Base-by-base conservation (phyloP, 495 filamentous ascomycete genomes). In the Penicillium cinerascens region DNA sequence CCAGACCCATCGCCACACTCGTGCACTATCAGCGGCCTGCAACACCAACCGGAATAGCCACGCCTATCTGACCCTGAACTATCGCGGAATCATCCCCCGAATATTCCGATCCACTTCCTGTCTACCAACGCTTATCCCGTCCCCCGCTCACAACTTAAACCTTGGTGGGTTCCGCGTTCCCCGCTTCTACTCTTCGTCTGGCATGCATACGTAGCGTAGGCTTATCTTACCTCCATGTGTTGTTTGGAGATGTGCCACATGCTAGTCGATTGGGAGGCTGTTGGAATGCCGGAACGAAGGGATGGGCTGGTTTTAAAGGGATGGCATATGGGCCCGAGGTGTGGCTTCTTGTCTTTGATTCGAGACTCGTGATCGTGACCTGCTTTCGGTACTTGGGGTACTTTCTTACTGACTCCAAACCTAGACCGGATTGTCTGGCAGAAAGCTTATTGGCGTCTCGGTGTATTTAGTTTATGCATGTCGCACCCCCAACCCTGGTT, bases 11-110 rank as follows among this genome's bases (percentile, higher is more conserved):
- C 16, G 18, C 37, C 37, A 39, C n/a, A 39, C n/a, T 17, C 37
- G 16, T 17, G 37, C 7, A 8, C 18, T 39, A 39, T 39, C 37
- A 17, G 16, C 37, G 16, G n/a, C 18, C 37, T 39, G 11, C 44
- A 18, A 49, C 47, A 27, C 52, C 52, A 55, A 55, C 52, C 52
- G 20, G 41, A 55, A 45, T 29, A 11, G 25, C 13, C 13, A 49
- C 23, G 16, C 47, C 47, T 55, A 55, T 55, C 52, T 33, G 29
- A 33, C 8, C 11, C 29, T 10, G 29, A 33, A 10, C 13, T 13
- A 33, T 33, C 27, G 29, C 29, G 10, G 29, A 33, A 33, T 33
- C 11, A 11, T 8, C 11, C 7, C 26, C 7, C 29, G 9, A 13
- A 33, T 8, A 1, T 33, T 33, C 8, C 29, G 7, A 29, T 39